These are phyloP conservation scores for Jatropha podagrica DNA, from an alignment of 441 rosid species.

Conservation along the genomic window DNA sequence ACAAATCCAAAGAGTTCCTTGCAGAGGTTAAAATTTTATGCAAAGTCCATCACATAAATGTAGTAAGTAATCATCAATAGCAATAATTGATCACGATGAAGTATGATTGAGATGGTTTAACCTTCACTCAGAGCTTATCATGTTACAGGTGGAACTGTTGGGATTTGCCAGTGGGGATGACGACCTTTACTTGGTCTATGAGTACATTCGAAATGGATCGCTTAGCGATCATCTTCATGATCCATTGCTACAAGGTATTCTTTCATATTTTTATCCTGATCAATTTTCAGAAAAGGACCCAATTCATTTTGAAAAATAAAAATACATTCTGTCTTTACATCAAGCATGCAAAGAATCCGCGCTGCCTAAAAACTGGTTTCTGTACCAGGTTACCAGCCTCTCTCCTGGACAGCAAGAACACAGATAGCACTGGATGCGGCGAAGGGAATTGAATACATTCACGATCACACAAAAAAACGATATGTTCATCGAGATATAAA, in stretches of 20 bases:
- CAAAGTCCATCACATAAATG: constrained; percentile 67
- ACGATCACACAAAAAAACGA: constrained; percentile 63
- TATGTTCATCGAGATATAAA: constrained; percentile 71
- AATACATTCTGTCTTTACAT: background rate
- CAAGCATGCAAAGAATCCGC: background rate
- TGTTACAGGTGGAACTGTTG: constrained; percentile 54
- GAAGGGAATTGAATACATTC: constrained; percentile 65
- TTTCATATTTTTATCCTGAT: too few species aligned
- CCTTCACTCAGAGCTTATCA: background rate
- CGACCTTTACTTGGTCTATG: constrained; percentile 65
- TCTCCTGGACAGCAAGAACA: constrained; percentile 65
- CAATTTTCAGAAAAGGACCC: too few species aligned
- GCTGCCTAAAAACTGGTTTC: background rate
- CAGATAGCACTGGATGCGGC: constrained; percentile 70
- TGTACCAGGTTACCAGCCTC: constrained; percentile 53
- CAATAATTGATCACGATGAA: background rate
- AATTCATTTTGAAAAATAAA: background rate
- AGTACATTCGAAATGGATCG: constrained; percentile 55
- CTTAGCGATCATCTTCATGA: constrained; percentile 67
- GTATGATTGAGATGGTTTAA: background rate
- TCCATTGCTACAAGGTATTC: constrained; percentile 51
- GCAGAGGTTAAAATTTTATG: constrained; percentile 65
- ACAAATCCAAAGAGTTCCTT: constrained; percentile 62
- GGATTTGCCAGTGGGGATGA: constrained; percentile 68
- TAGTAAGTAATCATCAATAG: constrained; percentile 39